phyloP scores from a whole-genome alignment of 805 yeast species.

The Groenewaldozyma tartarivorans region DNA sequence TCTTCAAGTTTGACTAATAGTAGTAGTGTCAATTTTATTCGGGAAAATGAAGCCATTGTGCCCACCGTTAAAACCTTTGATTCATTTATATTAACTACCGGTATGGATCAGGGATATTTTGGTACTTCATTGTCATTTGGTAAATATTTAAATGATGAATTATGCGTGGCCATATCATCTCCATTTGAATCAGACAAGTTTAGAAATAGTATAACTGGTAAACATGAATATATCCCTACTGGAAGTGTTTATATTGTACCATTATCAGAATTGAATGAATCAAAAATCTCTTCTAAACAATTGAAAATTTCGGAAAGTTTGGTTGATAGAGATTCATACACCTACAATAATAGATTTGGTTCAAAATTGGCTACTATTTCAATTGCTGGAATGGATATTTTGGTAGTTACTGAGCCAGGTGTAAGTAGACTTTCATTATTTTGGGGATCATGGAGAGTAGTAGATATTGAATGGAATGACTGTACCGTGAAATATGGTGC shows the following conservation, averaged over 20 bases:
- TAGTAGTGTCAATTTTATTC: not conserved
- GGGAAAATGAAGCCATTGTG: not conserved
- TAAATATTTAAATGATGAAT: constrained; percentile 29
- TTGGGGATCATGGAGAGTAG: constrained; percentile 17
- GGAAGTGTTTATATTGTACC: constrained; percentile 17
- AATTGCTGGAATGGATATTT: constrained; percentile 25
- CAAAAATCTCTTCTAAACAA: not conserved
- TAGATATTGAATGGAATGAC: constrained; percentile 22
- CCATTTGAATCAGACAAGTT: constrained; percentile 30
- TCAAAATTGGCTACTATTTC: constrained; percentile 26
- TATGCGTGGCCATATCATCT: constrained; percentile 43
- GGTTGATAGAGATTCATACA: constrained; percentile 4
- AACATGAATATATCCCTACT: constrained; percentile 4
- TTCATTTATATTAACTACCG: constrained; percentile 11
- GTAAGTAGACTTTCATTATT: constrained; percentile 34
- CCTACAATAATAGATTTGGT: constrained; percentile 36
- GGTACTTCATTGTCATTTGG: constrained; percentile 40
- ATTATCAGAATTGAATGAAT: not conserved
- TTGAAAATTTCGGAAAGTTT: not conserved
- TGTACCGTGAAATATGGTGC: constrained; percentile 29
- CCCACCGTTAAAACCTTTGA: constrained; percentile 1
- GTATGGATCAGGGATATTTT: constrained; percentile 31
- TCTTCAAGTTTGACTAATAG: not conserved
- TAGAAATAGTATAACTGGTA: not conserved
- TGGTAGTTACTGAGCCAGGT: constrained; percentile 47